Base-by-base conservation (phyloP, 108 stramenopile genomes). In the Cylindrotheca fusiformis region DNA sequence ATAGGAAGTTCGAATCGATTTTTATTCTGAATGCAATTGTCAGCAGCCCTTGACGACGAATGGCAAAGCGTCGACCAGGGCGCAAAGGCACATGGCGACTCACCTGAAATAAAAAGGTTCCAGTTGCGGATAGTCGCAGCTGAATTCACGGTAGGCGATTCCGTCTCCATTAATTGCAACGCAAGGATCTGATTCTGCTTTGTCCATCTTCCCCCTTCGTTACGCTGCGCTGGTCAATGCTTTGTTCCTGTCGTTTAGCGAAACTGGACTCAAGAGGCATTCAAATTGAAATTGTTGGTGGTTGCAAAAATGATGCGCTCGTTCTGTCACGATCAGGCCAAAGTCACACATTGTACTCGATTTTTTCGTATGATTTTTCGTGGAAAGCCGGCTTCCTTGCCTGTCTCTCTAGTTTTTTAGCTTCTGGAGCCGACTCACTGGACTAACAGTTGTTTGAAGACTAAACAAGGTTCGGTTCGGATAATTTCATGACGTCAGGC, bases 61-160 rank as follows among this genome's bases (percentile, higher is more conserved):
- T 4, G 46, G 50, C 59, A 45, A n/a, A 17, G 44, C 17, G 44
- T 17, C 12, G 12, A 17, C 14, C 12, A 45, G 44, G 14, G 44
- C 44, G 17, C 12, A 17, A 12, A 45, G 17, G 14, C 14, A 12
- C 44, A 17, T 45, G 5, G 32, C 24, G 3, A 70, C 77, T 71
- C 60, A 78, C 77, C 53, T 32, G 41, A 78, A 78, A 60, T 78
- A 80, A 17, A 75, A 58, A 0, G 61, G 70, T 25, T 68, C 79
- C 51, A 80, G 45, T 23, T 26, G 46, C 10, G 79, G 70, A 50
- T 75, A 68, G 17, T 66, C 51, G 67, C 79, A 80, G 24, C 74
- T 70, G 69, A 80, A 80, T 50, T 80, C 79, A 27, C 65, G 65
- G 58, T 80, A 80, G 24, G 63, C 62, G 55, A 75, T 59, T 12